Conservation (phyloP, 2,329 filamentous ascomycete genomes). For the Epichloe glyceriae region DNA sequence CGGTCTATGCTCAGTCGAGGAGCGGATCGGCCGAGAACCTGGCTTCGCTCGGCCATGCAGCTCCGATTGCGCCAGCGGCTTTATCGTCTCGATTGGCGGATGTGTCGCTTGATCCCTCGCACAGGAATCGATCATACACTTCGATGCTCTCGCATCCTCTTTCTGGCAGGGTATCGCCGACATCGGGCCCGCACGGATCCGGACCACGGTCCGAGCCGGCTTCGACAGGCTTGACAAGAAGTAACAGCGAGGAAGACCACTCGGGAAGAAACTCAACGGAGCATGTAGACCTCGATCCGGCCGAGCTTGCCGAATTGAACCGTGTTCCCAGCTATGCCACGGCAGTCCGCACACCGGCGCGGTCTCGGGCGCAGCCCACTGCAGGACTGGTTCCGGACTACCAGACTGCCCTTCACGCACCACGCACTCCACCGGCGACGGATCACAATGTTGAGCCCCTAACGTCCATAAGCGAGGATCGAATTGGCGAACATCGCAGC, state of each 20-base stretch:
- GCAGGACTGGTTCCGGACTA: constrained; percentile 52
- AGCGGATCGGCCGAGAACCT: constrained; percentile 75
- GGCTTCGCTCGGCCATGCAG: constrained; percentile 28
- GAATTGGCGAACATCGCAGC: constrained; percentile 11
- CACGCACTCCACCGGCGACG: constrained; percentile 31
- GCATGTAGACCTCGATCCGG: constrained; percentile 42
- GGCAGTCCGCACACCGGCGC: constrained; percentile 52
- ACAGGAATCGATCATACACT: constrained; percentile 32
- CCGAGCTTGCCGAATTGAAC: constrained; percentile 51
- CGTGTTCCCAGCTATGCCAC: constrained; percentile 70
- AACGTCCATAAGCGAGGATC: constrained; percentile 20
- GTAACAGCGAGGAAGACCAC: constrained; percentile 37
- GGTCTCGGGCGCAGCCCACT: constrained; percentile 35
- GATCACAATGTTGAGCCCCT: constrained; percentile 18
- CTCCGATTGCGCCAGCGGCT: constrained; percentile 31
- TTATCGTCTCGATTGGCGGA: constrained; percentile 57
- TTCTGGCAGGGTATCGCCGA: constrained; percentile 32
- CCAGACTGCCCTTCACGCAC: constrained; percentile 43
- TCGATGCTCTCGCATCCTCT: constrained; percentile 28
- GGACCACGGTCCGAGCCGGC: constrained; percentile 28
- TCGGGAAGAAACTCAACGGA: constrained; percentile 43
- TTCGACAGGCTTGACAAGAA: constrained; percentile 37
- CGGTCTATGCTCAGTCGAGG: constrained; percentile 58
- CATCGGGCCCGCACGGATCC: constrained; percentile 22
- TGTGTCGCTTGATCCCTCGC: constrained; percentile 41